phyloP scores from a whole-genome alignment of 495 filamentous ascomycete genomes.

The Penicillium ucsense region DNA sequence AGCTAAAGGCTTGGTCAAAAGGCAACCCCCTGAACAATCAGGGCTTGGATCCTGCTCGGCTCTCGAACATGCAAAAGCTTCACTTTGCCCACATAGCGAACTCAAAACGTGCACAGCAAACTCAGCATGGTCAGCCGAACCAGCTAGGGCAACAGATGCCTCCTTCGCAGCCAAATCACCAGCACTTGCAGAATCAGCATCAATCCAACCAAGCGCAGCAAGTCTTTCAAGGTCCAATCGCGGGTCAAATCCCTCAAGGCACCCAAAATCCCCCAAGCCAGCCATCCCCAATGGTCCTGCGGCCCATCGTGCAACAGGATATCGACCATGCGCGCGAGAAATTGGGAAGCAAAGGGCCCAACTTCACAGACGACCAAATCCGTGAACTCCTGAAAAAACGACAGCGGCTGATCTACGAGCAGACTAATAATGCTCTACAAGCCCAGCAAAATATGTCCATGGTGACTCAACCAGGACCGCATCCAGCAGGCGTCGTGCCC shows the following conservation, averaged over 20 bases:
- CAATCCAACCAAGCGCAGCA: slow-evolving; percentile 16
- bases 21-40: slow-evolving; percentile 38
- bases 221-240: slow-evolving; percentile 14
- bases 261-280: slow-evolving; percentile 31
- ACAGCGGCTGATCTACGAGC: slow-evolving; percentile 23
- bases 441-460: slow-evolving; percentile 20
- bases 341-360: slow-evolving; percentile 29
- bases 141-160: neutral
- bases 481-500: slow-evolving; percentile 22
- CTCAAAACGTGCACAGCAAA: slow-evolving; percentile 9
- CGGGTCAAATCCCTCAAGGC: slow-evolving; percentile 7
- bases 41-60: slow-evolving; percentile 29
- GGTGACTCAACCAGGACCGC: slow-evolving; percentile 29
- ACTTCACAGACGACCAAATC: slow-evolving; percentile 46
- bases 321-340: slow-evolving; percentile 34
- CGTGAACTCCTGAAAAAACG: slow-evolving; percentile 29
- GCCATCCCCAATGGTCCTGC: slow-evolving; percentile 23
- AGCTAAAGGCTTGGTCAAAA: slow-evolving; percentile 54
- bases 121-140: neutral
- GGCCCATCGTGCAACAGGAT: slow-evolving; percentile 34
- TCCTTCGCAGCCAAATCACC: neutral
- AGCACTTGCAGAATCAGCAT: neutral
- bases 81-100: slow-evolving; percentile 40
- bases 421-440: slow-evolving; percentile 1
- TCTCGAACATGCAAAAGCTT: slow-evolving; percentile 43